Evolutionary conservation across 345 rosid species (phyloP).

Genomic region (Populus davidiana): DNA sequence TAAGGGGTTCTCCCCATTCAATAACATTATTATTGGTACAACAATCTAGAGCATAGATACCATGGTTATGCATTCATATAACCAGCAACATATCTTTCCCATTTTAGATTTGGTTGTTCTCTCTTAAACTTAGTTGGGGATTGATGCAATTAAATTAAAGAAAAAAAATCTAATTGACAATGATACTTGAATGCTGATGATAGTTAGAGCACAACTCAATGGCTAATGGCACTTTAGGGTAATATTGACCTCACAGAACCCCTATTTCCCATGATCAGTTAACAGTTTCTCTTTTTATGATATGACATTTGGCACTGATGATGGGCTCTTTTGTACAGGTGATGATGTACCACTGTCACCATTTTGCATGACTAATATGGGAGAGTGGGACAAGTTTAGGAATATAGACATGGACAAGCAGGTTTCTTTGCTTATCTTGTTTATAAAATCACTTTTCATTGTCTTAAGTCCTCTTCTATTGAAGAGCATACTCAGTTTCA

Average conservation of each 20-base stretch:
- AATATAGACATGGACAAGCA: conserved; percentile 98
- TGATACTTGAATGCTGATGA: too few species aligned
- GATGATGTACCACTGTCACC: conserved; percentile 80
- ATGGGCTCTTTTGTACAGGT: conserved; percentile 45
- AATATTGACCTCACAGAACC: background rate
- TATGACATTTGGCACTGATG: conserved; percentile 10
- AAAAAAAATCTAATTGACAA: too few species aligned
- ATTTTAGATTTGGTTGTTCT: too few species aligned
- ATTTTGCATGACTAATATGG: conserved; percentile 65
- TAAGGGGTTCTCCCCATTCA: background rate
- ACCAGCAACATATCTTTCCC: too few species aligned
- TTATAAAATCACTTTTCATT: background rate
- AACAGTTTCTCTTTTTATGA: background rate
- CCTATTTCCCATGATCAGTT: background rate
- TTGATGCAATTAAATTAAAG: too few species aligned
- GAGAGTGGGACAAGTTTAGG: conserved; percentile 91
- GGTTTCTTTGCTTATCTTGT: conserved; percentile 38
- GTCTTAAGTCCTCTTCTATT: background rate
- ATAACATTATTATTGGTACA: background rate
- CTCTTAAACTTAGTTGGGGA: too few species aligned
- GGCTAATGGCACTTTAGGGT: background rate
- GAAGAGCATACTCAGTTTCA: too few species aligned
- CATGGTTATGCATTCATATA: background rate
- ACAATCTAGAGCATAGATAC: background rate
- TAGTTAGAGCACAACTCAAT: too few species aligned